Conservation (phyloP, 2,329 filamentous ascomycete species). For the Sclerotiophoma versabilis region DNA sequence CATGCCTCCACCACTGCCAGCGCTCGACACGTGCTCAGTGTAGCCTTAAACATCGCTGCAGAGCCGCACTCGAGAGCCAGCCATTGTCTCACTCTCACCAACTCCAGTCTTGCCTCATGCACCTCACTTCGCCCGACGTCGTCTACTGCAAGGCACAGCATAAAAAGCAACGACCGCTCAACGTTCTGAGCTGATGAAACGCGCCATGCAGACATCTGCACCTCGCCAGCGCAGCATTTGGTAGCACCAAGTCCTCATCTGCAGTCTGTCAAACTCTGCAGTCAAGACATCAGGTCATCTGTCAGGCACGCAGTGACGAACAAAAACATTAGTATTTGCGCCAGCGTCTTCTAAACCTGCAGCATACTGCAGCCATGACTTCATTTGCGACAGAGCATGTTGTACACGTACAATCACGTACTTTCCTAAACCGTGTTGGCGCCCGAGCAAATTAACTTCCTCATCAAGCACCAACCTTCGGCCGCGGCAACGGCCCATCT, state of each 20-base stretch:
- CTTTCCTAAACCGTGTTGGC: conserved; percentile 5
- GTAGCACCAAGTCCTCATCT: conserved; percentile 24
- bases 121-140: conserved; percentile 24
- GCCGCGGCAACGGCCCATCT: conserved; percentile 30
- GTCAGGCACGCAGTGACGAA: conserved; percentile 14
- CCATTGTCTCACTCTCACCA: conserved; percentile 10
- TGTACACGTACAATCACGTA: not conserved
- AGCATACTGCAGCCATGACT: conserved; percentile 23
- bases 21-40: conserved; percentile 9
- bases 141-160: conserved; percentile 26
- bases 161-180: conserved; percentile 16
- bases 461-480: conserved; percentile 25
- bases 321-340: conserved; percentile 11
- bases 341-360: conserved; percentile 16
- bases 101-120: conserved; percentile 6
- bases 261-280: conserved; percentile 7
- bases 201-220: conserved; percentile 28
- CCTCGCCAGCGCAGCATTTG: conserved; percentile 18
- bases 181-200: conserved; percentile 27
- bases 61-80: conserved; percentile 5
- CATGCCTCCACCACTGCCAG: not conserved
- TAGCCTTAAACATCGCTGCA: not conserved
- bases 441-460: conserved; percentile 13
- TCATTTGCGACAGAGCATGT: not conserved
- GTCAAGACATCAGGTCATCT: conserved; percentile 28